Base-by-base conservation (phyloP, 352 stramenopile species). In the Globisporangium ultimum region DNA sequence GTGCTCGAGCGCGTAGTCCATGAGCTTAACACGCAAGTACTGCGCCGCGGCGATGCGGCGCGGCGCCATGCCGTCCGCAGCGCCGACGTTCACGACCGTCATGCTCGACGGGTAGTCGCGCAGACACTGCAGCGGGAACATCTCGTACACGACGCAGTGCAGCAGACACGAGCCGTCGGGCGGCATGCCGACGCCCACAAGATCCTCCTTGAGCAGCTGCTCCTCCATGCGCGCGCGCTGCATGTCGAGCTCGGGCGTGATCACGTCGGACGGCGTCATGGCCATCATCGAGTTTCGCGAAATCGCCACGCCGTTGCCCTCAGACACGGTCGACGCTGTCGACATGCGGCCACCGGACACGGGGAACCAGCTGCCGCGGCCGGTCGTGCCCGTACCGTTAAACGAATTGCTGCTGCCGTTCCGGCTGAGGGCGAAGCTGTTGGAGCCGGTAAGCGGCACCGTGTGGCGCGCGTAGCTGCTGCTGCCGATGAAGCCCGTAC, bases 111-210 rank as follows among this genome's bases (percentile, higher is more conserved):
- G 81, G 58, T 91, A 93, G 21, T 89, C 78, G 17, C 64, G 63
- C 48, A 93, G 71, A 58, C 76, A 91, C 58, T 91, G 83, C 17
- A 93, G 61, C 51, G 84, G 84, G 54, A 88, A 93, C 76, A 93
- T 89, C 46, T 93, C 84, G 65, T 91, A 93, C 20, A 93, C 81
- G 58, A 93, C 67, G 55, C 84, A 93, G 66, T 93, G 84, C 43
- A 93, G 72, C 58, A 93, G 58, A 54, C 84, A 93, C 8, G 84
- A 93, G 13, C 84, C 84, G 53, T 93, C 84, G 2, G 84, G 84
- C 0, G 84, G 84, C 84, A 93, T 93, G 14, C 84, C 81, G 0
- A 93, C 84, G 53, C 84, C 84, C 51, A 87, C 66, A 1, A 93
- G 68, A 0, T 80, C 84, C 20, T 72, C 59, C 48, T 84, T 70